A percentile compares a stretch with the other conserved stretches of the same genome.
phyloP scores from a whole-genome alignment of 73 alveolate genomes.

The Strombidium stylifer region DNA sequence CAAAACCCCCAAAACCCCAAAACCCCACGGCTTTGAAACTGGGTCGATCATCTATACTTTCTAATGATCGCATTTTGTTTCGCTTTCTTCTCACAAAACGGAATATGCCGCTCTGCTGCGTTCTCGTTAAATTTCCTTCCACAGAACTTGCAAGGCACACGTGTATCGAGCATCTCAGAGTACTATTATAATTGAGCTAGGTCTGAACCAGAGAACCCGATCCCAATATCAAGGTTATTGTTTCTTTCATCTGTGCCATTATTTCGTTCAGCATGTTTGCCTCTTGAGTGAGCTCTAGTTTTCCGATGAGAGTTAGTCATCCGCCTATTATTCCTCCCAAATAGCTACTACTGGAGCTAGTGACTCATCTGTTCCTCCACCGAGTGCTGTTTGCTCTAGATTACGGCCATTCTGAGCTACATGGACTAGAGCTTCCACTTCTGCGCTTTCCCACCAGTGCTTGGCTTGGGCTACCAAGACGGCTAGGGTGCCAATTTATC shows the following conservation, averaged over 20 bases:
- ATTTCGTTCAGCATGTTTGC: too few species aligned
- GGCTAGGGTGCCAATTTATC: not conserved
- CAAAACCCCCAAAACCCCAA: too few species aligned
- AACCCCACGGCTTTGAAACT: conserved; percentile 9
- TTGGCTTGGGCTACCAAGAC: not conserved
- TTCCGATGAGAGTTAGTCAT: too few species aligned
- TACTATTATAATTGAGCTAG: not conserved
- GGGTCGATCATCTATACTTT: too few species aligned
- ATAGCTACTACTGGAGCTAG: too few species aligned
- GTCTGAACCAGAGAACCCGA: conserved; percentile 10
- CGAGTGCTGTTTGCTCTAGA: conserved; percentile 69
- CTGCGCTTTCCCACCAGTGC: conserved; percentile 12
- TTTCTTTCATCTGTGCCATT: too few species aligned
- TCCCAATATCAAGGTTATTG: not conserved
- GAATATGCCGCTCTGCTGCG: conserved; percentile 78
- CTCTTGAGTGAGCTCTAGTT: too few species aligned
- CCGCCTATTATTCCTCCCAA: too few species aligned
- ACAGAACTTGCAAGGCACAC: conserved; percentile 47
- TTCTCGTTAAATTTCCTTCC: conserved; percentile 72
- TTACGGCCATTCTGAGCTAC: conserved; percentile 60
- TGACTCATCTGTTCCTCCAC: too few species aligned
- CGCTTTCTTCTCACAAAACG: conserved; percentile 63
- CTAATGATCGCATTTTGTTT: conserved; percentile 45
- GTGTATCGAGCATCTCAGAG: conserved; percentile 5
- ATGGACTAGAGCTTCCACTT: conserved; percentile 66